A percentile compares a stretch with the other conserved stretches of the same genome.
Evolutionary conservation across 371 early-diverging fungal genomes (phyloP).

Genomic region (Lichtheimia corymbifera): DNA sequence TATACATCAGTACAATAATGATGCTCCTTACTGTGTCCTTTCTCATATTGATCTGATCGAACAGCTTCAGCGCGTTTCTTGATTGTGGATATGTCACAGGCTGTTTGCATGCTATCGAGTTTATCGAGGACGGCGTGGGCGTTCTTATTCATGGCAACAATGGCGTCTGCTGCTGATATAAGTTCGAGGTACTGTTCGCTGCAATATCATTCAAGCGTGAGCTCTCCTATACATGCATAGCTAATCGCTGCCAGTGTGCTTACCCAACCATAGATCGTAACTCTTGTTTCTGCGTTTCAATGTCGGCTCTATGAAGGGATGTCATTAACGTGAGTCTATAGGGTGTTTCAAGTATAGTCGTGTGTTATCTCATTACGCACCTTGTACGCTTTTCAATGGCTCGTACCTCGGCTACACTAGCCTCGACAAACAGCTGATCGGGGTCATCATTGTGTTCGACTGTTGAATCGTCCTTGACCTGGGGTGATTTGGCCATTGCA

Average conservation of each 20-base stretch:
- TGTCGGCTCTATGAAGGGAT: slow-evolving; percentile 49
- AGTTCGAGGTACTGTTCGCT: slow-evolving; percentile 87
- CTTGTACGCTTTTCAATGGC: slow-evolving; percentile 25
- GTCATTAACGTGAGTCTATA: not conserved
- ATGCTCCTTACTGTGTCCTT: slow-evolving; percentile 18
- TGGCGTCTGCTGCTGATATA: slow-evolving; percentile 84
- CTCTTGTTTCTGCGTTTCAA: slow-evolving; percentile 80
- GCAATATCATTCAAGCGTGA: not conserved
- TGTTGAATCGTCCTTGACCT: too few species aligned
- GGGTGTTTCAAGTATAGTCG: not conserved
- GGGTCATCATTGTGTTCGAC: slow-evolving; percentile 14
- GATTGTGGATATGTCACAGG: slow-evolving; percentile 60
- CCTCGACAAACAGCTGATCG: slow-evolving; percentile 16
- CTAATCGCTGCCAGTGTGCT: slow-evolving; percentile 9
- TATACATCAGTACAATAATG: not conserved
- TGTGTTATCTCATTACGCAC: slow-evolving; percentile 2
- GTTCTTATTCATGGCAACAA: slow-evolving; percentile 71
- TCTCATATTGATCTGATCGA: slow-evolving; percentile 8
- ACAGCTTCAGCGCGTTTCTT: slow-evolving; percentile 27
- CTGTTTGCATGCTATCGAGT: slow-evolving; percentile 59
- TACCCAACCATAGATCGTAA: slow-evolving; percentile 88
- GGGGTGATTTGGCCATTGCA: too few species aligned
- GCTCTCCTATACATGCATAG: not conserved
- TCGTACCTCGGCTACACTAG: slow-evolving; percentile 26
- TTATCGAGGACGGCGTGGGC: slow-evolving; percentile 57